Evolutionary conservation across 2,329 filamentous ascomycete genomes (phyloP), one percentile per base, ranked within the genome.

Genomic region (Myriosclerotinia duriaeana): DNA sequence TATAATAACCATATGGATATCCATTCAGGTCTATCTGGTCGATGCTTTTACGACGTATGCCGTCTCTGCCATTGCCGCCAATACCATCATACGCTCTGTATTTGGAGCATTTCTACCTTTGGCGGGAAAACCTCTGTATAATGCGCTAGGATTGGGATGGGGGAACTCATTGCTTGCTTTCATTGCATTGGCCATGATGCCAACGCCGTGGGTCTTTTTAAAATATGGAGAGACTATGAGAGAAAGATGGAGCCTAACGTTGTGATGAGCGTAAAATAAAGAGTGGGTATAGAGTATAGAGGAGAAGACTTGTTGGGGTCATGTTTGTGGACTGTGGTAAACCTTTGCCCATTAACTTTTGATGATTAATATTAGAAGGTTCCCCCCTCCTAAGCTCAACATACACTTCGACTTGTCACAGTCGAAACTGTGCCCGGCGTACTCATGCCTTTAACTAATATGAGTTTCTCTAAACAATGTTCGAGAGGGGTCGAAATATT

Each of bases 91-190:
- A 17, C 64, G 74, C 12, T 71, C 70, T 56, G 50, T 75, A 5
- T 69, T 68, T 75, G 82, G 84, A 4, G 86, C 85, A 0, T 83
- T 88, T 53, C 69, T 88, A 40, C 86, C 86, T 0, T 76, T 88
- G 54, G 75, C 79, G 0, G 79, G 81, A 1, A 80, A 77, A 1
- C 83, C 84, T 0, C 71, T 87, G 53, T 78, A 82, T 0, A 78
- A 79, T 9, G 67, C 65, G 0, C 77, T 85, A 17, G 85, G 84
- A 2, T 72, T 87, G 55, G 73, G 73, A 12, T 70, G 69, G 64
- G 72, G 71, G 0, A 73, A 73, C 52, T 34, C 70, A 38, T 38
- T 74, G 46, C 30, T 74, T 36, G 81, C 78, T 0, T 78, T 67
- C 30, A 34, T 81, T 0, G 79, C 78, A 54, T 69, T 85, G 3